A percentile compares a stretch with the other conserved stretches of the same genome.
Evolutionary conservation across 2,329 filamentous ascomycete species (phyloP).

Genomic region (Colletotrichum gigasporum): DNA sequence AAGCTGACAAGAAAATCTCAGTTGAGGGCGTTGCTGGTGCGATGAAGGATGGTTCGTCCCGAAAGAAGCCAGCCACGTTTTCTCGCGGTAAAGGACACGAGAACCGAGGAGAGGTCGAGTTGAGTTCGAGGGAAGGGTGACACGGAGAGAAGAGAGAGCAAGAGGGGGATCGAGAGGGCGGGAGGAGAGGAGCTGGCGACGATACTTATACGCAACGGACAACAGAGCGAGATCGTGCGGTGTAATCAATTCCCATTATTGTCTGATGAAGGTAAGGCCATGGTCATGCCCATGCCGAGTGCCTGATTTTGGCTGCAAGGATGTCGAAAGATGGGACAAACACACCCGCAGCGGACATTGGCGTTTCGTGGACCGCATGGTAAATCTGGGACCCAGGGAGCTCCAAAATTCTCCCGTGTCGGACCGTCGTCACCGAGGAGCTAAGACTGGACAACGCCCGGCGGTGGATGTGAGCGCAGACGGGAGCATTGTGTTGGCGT

Average conservation of each 20-base stretch:
- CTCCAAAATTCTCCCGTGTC: conserved; percentile 53
- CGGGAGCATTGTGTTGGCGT: no score
- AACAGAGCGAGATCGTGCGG: neutral
- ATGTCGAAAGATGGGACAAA: neutral
- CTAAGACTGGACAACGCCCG: conserved; percentile 43
- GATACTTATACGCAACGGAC: conserved; percentile 25
- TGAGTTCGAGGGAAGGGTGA: neutral
- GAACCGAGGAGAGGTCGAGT: neutral
- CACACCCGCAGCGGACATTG: neutral
- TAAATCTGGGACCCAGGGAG: conserved; percentile 34
- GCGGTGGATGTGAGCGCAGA: neutral
- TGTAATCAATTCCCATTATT: conserved; percentile 5
- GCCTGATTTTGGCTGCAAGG: no score
- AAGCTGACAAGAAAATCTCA: neutral
- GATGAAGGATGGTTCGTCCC: neutral
- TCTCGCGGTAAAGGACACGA: neutral
- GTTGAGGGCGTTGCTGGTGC: neutral
- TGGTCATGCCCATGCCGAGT: no score
- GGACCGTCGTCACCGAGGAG: conserved; percentile 63
- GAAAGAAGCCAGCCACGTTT: conserved; percentile 11
- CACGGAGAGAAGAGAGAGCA: conserved; percentile 3
- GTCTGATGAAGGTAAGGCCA: conserved; percentile 18
- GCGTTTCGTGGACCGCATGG: conserved; percentile 34
- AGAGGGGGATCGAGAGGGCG: neutral
- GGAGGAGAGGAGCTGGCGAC: conserved; percentile 4